Evolutionary conservation across 2,329 filamentous ascomycete genomes (phyloP).

Genomic region (Aureobasidium leucospermi): DNA sequence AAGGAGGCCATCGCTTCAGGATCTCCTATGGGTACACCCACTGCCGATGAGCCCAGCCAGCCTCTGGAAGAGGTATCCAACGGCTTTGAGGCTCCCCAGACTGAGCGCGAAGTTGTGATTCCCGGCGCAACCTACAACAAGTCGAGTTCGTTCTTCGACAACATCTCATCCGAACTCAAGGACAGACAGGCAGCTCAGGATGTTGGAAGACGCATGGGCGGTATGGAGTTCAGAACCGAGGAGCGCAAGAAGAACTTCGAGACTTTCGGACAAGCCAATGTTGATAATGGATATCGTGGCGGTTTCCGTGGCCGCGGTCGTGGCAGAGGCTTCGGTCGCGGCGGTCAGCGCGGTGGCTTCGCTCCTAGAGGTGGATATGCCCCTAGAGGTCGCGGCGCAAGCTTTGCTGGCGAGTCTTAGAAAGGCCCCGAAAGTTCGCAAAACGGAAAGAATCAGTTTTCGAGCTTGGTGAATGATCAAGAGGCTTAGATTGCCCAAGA

Average conservation of each 20-base stretch:
- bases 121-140: conserved; percentile 65
- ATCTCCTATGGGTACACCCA: conserved; percentile 53
- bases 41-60: conserved; percentile 34
- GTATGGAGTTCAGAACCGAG: conserved; percentile 82
- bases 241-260: conserved; percentile 95
- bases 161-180: conserved; percentile 89
- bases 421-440: not conserved
- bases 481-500: not conserved
- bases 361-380: conserved; percentile 1
- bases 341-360: not conserved
- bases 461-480: not conserved
- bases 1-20: conserved; percentile 80
- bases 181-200: conserved; percentile 68
- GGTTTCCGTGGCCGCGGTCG: conserved; percentile 75
- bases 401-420: conserved; percentile 11
- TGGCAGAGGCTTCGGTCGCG: conserved; percentile 53
- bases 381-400: not conserved
- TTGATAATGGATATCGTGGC: conserved; percentile 66
- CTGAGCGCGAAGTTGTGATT: conserved; percentile 38
- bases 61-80: conserved; percentile 29
- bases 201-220: conserved; percentile 53
- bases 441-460: not conserved
- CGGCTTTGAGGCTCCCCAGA: conserved; percentile 25
- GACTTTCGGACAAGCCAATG: conserved; percentile 93
- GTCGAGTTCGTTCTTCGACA: conserved; percentile 88